phyloP scores from a whole-genome alignment of 2,329 filamentous ascomycete genomes.

The Botrytis hyacinthi region DNA sequence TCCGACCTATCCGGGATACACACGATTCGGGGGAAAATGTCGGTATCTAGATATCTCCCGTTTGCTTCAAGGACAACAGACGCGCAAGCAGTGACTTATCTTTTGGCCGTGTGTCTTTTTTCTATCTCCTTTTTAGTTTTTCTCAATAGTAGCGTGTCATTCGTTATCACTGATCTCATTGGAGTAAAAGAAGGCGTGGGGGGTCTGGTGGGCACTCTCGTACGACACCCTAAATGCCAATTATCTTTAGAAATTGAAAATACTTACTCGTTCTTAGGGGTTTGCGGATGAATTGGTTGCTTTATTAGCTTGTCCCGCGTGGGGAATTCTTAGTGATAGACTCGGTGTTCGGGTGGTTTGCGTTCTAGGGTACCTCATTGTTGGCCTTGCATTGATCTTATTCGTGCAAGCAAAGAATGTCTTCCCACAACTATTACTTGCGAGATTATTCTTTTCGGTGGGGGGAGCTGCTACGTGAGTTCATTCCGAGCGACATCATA shows the following conservation, averaged over 20 bases:
- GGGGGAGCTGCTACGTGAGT: constrained; percentile 83
- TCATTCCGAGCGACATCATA: constrained; percentile 14
- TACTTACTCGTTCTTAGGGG: constrained; percentile 43
- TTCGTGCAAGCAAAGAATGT: constrained; percentile 86
- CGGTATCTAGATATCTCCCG: constrained; percentile 42
- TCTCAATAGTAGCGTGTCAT: constrained; percentile 79
- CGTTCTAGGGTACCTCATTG: constrained; percentile 76
- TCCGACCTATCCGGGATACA: constrained; percentile 8
- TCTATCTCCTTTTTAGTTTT: constrained; percentile 89
- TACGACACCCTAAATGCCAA: constrained; percentile 15
- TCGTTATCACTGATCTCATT: constrained; percentile 80
- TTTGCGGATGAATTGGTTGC: constrained; percentile 83
- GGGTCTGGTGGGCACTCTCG: constrained; percentile 75
- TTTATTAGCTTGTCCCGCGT: constrained; percentile 74
- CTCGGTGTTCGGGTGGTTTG: constrained; percentile 71
- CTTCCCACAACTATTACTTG: constrained; percentile 84
- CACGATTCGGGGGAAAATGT: constrained; percentile 15
- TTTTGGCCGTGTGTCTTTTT: constrained; percentile 79
- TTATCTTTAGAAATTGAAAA: constrained; percentile 12
- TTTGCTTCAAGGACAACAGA: constrained; percentile 60
- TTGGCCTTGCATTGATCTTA: constrained; percentile 71
- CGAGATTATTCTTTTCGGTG: constrained; percentile 81
- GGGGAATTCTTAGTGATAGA: constrained; percentile 76
- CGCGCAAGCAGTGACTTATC: constrained; percentile 68
- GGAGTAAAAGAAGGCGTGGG: constrained; percentile 71